Evolutionary conservation across 495 filamentous ascomycete genomes (phyloP).

Genomic region (Gamarada debralockiae): DNA sequence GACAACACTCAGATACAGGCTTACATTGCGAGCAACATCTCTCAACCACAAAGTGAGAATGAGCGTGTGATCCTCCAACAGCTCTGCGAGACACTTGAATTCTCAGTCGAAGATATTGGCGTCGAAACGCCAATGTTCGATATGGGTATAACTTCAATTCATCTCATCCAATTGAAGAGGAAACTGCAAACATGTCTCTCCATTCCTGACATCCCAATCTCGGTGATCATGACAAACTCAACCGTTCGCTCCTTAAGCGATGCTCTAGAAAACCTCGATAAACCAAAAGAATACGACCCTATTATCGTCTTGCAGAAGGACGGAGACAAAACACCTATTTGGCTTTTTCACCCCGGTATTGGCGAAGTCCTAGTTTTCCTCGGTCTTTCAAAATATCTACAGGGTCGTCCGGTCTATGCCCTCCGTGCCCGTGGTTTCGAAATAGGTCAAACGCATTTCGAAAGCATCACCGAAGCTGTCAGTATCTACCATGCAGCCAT

Average conservation of each 20-base stretch:
- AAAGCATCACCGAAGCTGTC: constrained; percentile 12
- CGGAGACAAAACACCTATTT: constrained; percentile 47
- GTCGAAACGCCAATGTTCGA: constrained; percentile 35
- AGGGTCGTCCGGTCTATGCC: constrained; percentile 48
- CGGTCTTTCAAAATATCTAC: constrained; percentile 37
- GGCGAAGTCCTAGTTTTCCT: constrained; percentile 56
- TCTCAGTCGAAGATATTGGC: constrained; percentile 19
- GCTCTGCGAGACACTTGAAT: neutral
- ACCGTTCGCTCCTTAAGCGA: constrained; percentile 31
- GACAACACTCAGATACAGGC: neutral
- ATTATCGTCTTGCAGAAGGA: constrained; percentile 36
- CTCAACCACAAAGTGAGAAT: neutral
- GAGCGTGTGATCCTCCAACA: neutral
- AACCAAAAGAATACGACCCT: constrained; percentile 38
- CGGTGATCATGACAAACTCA: constrained; percentile 38
- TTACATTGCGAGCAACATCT: neutral
- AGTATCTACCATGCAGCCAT: constrained; percentile 39
- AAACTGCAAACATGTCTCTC: constrained; percentile 20
- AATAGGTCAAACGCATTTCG: neutral
- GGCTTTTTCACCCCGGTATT: constrained; percentile 52
- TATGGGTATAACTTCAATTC: constrained; percentile 41
- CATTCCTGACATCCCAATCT: constrained; percentile 29
- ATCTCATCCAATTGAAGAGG: constrained; percentile 34
- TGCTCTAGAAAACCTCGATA: constrained; percentile 20
- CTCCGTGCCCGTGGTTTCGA: constrained; percentile 51